Base-by-base conservation (phyloP, 306 rosid genomes). In the Ziziphus jujuba region DNA sequence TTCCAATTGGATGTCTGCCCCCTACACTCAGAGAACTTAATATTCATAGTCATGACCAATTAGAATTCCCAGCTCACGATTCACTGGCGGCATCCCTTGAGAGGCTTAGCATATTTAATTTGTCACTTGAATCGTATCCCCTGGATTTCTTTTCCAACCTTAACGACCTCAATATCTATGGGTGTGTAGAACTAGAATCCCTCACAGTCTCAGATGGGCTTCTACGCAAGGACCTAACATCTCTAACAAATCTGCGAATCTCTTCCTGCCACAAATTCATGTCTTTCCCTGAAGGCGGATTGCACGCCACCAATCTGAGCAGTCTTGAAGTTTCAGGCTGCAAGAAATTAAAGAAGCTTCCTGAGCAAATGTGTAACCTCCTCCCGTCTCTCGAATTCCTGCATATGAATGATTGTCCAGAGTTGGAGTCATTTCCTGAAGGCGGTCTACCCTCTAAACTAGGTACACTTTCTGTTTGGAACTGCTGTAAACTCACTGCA, bases 101-200 rank as follows among this genome's bases (percentile, higher is more conserved):
- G n/a, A 0, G 4, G 2, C 14, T 66, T 6, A 0, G 4, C 1
- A 20, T 66, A 21, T 0, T 1, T 2, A 0, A 2, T 16, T 70
- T 53, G 60, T 28, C 33, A 28, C 33, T 28, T 28, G 33, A 28
- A 28, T 28, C 33, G 33, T 28, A 28, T 28, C 33, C 33, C 33
- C 3, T 69, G 34, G 66, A 75, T 55, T 55, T 47, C 49, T 75
- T 69, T 57, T 75, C 80, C 17, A 69, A 69, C 7, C 71, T 75
- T 4, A 28, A 4, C 33, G 19, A 69, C 17, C 73, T 69, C 38
- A 12, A 21, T 9, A 47, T 69, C 19, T 11, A 1, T 2, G 16
- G 33, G 51, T 24, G 52, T 6, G 34, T 12, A 28, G 10, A 55
- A 7, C 45, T 69, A 44, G 65, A 47, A 13, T 57, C 54, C 22